These are phyloP conservation scores for Tylopilus plumbeoviolaceoides DNA, from an alignment of 768 basidiomycete species.

Conservation along the genomic window DNA sequence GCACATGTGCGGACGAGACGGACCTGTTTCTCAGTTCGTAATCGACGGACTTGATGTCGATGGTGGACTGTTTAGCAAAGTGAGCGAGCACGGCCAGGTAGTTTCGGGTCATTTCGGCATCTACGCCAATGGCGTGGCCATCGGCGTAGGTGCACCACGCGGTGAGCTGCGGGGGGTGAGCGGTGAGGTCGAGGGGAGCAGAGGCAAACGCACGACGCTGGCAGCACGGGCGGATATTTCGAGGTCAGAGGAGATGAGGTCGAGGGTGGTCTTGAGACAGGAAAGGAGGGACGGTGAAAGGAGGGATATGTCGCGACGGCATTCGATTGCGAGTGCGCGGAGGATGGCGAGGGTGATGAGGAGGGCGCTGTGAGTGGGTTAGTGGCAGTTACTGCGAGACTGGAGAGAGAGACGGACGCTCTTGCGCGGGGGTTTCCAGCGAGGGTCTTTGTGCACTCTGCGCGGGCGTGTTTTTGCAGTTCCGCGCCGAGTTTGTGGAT, in stretches of 20 bases:
- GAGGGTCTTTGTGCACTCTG: slow-evolving; percentile 60
- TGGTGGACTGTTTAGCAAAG: slow-evolving; percentile 61
- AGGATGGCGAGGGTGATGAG: slow-evolving; percentile 82
- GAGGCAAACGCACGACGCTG: slow-evolving; percentile 57
- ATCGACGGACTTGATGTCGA: slow-evolving; percentile 48
- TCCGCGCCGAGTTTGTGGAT: slow-evolving; percentile 72
- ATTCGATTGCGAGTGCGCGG: slow-evolving; percentile 80
- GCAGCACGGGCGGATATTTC: slow-evolving; percentile 77
- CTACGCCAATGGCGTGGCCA: slow-evolving; percentile 76
- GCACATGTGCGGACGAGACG: background rate
- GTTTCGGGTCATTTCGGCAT: slow-evolving; percentile 60
- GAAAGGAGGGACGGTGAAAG: slow-evolving; percentile 67
- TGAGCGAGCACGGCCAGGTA: slow-evolving; percentile 65
- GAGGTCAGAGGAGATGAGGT: slow-evolving; percentile 56
- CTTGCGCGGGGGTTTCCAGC: slow-evolving; percentile 73
- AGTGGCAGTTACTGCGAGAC: background rate
- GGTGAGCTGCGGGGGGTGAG: slow-evolving; percentile 56
- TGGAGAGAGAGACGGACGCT: slow-evolving; percentile 53
- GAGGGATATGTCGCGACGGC: slow-evolving; percentile 75
- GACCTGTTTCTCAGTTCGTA: slow-evolving; percentile 74
- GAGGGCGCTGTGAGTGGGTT: slow-evolving; percentile 49
- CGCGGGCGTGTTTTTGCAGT: slow-evolving; percentile 66
- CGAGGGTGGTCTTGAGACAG: slow-evolving; percentile 56
- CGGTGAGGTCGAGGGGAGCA: background rate
- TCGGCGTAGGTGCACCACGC: slow-evolving; percentile 93